Evolutionary conservation across 306 rosid genomes (phyloP).

Genomic region (Cicer arietinum): DNA sequence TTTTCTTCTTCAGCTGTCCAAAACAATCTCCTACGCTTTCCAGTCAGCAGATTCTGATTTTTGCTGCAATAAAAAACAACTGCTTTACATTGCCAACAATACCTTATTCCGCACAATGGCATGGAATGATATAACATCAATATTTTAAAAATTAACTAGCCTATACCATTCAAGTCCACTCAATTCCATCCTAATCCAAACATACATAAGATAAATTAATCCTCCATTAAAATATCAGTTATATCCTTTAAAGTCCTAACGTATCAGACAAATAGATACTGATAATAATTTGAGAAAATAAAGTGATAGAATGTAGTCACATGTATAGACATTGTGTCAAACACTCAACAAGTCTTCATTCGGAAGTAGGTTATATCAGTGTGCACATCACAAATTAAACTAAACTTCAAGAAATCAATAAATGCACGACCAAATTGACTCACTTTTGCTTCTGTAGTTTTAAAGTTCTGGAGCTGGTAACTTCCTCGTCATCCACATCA

Average conservation of each 20-base stretch:
- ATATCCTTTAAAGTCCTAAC: background rate
- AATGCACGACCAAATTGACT: constrained; percentile 19
- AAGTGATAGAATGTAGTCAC: background rate
- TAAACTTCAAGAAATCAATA: background rate
- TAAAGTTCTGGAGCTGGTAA: constrained; percentile 34
- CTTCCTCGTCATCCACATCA: constrained; percentile 37
- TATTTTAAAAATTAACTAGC: too few species aligned
- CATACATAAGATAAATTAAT: background rate
- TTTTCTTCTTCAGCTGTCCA: constrained; percentile 57
- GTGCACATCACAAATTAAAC: background rate
- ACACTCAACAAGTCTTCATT: background rate
- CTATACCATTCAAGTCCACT: too few species aligned
- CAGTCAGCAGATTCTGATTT: background rate
- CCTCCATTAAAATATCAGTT: background rate
- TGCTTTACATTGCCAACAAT: background rate
- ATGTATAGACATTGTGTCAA: too few species aligned
- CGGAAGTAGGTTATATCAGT: background rate
- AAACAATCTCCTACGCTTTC: constrained; percentile 40
- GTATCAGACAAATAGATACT: background rate
- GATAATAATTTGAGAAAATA: background rate
- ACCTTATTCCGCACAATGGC: background rate
- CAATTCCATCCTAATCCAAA: too few species aligned
- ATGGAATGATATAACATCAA: too few species aligned
- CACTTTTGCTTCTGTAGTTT: constrained; percentile 34
- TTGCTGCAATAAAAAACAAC: constrained; percentile 38